Evolutionary conservation across 1,139 yeast species (phyloP).

Genomic region (Debaryomyces nepalensis): DNA sequence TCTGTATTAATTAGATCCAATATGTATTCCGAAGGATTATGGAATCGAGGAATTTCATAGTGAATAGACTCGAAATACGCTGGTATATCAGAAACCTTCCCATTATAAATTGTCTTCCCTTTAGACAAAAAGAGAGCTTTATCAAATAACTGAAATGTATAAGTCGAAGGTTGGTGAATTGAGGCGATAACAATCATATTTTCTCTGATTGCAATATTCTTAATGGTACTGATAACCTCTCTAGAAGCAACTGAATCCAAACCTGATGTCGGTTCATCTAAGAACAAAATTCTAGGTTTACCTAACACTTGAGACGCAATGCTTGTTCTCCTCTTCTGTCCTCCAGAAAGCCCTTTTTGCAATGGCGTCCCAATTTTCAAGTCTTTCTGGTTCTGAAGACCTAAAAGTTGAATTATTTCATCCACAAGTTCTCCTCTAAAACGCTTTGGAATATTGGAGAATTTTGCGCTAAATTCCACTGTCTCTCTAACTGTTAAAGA

Average conservation of each 20-base stretch:
- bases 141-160: conserved; percentile 36
- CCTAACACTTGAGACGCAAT: conserved; percentile 78
- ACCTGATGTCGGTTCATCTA: conserved; percentile 92
- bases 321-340: conserved; percentile 81
- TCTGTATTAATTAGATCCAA: conserved; percentile 41
- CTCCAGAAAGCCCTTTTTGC: conserved; percentile 80
- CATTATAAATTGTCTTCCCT: conserved; percentile 29
- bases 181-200: conserved; percentile 39
- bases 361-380: conserved; percentile 28
- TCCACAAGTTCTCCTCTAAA: conserved; percentile 23
- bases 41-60: conserved; percentile 23
- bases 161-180: conserved; percentile 44
- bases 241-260: conserved; percentile 59
- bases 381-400: conserved; percentile 23
- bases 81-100: conserved; percentile 17
- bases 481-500: conserved; percentile 31
- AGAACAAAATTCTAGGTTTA: conserved; percentile 68
- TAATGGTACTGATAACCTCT: conserved; percentile 29
- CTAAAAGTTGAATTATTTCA: conserved; percentile 24
- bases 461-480: conserved; percentile 26
- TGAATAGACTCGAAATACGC: conserved; percentile 25
- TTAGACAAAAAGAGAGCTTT: conserved; percentile 32
- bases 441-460: conserved; percentile 20
- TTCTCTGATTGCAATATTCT: conserved; percentile 27
- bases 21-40: conserved; percentile 37